Evolutionary conservation across 2,329 filamentous ascomycete genomes (phyloP).

Genomic region (Fusarium equiseti): DNA sequence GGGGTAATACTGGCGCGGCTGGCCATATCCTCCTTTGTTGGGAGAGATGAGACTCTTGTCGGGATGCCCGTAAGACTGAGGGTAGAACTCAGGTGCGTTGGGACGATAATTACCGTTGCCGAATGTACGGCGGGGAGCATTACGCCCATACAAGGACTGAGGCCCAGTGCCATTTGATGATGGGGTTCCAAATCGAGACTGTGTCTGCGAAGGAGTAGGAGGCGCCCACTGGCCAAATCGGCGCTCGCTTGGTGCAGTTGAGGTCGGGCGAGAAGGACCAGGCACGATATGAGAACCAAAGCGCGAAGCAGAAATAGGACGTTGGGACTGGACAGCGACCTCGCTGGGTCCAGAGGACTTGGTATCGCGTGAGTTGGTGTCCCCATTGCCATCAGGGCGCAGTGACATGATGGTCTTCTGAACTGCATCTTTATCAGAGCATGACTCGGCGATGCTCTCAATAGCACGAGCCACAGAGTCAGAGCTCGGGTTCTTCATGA

Average conservation of each 20-base stretch:
- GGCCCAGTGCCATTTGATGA: slow-evolving; percentile 23
- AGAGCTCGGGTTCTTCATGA: slow-evolving; percentile 52
- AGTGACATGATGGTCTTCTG: slow-evolving; percentile 48
- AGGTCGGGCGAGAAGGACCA: slow-evolving; percentile 48
- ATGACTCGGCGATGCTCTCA: slow-evolving; percentile 49
- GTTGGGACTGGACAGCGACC: slow-evolving; percentile 29
- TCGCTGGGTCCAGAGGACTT: slow-evolving; percentile 37
- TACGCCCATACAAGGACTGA: slow-evolving; percentile 33
- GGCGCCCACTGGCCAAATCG: slow-evolving; percentile 43
- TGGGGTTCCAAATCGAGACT: slow-evolving; percentile 35
- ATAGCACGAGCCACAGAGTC: slow-evolving; percentile 50
- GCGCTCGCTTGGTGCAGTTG: slow-evolving; percentile 45
- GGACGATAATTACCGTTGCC: slow-evolving; percentile 49
- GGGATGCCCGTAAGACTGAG: slow-evolving; percentile 40
- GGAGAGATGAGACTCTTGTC: slow-evolving; percentile 35
- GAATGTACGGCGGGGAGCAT: slow-evolving; percentile 49
- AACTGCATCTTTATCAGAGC: slow-evolving; percentile 45
- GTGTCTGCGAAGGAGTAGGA: slow-evolving; percentile 31
- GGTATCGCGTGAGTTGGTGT: slow-evolving; percentile 23
- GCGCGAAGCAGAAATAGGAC: slow-evolving; percentile 46
- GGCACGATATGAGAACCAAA: slow-evolving; percentile 50
- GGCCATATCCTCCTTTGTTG: slow-evolving; percentile 41
- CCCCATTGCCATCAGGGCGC: slow-evolving; percentile 31
- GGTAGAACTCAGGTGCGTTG: slow-evolving; percentile 52
- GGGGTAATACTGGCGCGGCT: slow-evolving; percentile 46